Conservation (phyloP, 176 grass and related monocot species). For the Tillandsia leiboldiana region DNA sequence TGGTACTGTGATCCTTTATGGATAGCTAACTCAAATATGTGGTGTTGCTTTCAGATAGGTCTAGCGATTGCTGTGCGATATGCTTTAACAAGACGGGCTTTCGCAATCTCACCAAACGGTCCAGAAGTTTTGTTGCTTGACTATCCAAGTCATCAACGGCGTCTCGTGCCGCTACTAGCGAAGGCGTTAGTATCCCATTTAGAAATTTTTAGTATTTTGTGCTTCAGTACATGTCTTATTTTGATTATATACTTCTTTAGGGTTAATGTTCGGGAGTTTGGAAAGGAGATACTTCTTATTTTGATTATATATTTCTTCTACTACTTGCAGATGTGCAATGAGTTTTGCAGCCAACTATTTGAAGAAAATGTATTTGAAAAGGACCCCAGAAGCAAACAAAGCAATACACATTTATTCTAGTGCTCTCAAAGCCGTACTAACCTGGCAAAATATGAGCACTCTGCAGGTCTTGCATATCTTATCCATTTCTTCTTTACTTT, state of each 20-base stretch:
- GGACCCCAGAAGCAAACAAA: slow-evolving; percentile 75
- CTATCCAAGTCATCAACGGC: slow-evolving; percentile 92
- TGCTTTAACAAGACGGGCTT: slow-evolving; percentile 79
- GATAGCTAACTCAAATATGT: background rate
- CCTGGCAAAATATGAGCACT: slow-evolving; percentile 90
- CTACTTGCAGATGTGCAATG: slow-evolving; percentile 64
- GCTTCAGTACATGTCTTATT: background rate
- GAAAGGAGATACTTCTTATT: background rate
- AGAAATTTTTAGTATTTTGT: background rate
- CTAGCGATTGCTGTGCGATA: slow-evolving; percentile 84
- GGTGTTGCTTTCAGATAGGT: slow-evolving; percentile 40
- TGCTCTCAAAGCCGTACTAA: slow-evolving; percentile 83
- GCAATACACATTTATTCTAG: slow-evolving; percentile 90
- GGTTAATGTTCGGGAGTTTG: background rate
- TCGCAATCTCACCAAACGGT: slow-evolving; percentile 59
- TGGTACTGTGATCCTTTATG: background rate
- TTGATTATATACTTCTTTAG: background rate
- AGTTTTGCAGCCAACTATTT: slow-evolving; percentile 77
- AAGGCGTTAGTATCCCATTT: slow-evolving; percentile 55
- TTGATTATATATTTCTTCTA: background rate
- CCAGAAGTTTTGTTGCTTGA: slow-evolving; percentile 86
- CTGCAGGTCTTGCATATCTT: slow-evolving; percentile 47
- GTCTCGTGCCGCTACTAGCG: slow-evolving; percentile 75
- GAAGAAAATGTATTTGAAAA: slow-evolving; percentile 75
- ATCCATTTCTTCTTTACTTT: background rate